Evolutionary conservation across 805 yeast genomes (phyloP).

Genomic region (Suhomyces canberraensis): DNA sequence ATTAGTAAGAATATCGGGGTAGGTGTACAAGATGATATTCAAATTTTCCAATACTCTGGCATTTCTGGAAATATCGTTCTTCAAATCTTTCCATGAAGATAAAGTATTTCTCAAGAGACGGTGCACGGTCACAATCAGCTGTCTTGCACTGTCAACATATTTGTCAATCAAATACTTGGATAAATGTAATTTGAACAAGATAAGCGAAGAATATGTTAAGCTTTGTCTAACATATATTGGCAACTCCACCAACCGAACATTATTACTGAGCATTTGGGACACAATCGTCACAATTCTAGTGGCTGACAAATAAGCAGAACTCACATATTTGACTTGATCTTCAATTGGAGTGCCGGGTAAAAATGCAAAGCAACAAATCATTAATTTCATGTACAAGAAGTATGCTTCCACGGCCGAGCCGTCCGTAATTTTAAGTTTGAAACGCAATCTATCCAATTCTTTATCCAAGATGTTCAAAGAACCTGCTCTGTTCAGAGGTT

Average conservation of each 20-base stretch:
- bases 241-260: slow-evolving; percentile 69
- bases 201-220: slow-evolving; percentile 74
- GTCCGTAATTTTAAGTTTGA: slow-evolving; percentile 59
- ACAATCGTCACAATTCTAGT: slow-evolving; percentile 79
- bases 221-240: slow-evolving; percentile 87
- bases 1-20: slow-evolving; percentile 81
- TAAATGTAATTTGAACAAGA: slow-evolving; percentile 76
- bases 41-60: slow-evolving; percentile 88
- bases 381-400: slow-evolving; percentile 71
- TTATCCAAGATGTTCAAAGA: slow-evolving; percentile 73
- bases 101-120: slow-evolving; percentile 81
- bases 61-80: slow-evolving; percentile 85
- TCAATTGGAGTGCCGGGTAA: slow-evolving; percentile 85
- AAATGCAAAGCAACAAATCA: slow-evolving; percentile 86
- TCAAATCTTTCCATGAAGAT: slow-evolving; percentile 87
- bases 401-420: slow-evolving; percentile 73
- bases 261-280: slow-evolving; percentile 61
- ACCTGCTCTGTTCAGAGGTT: slow-evolving; percentile 77
- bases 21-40: slow-evolving; percentile 80
- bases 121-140: slow-evolving; percentile 90
- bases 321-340: slow-evolving; percentile 81
- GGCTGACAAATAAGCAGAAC: slow-evolving; percentile 74
- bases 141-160: slow-evolving; percentile 84
- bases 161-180: slow-evolving; percentile 71
- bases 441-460: slow-evolving; percentile 71